phyloP scores from a whole-genome alignment of 805 yeast species.

The Jamesozyma spencerorum region DNA sequence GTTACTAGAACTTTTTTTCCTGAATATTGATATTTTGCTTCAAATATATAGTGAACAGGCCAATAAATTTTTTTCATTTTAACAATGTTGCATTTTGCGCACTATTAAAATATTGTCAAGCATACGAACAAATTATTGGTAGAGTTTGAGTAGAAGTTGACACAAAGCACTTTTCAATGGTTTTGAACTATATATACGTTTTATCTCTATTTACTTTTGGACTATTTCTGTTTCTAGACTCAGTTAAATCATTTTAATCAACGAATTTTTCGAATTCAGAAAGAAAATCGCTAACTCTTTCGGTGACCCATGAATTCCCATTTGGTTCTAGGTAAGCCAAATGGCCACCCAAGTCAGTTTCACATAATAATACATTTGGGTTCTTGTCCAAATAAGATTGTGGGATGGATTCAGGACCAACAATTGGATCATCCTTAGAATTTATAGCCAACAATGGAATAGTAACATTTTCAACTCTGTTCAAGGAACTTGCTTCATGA shows the following conservation, averaged over 20 bases:
- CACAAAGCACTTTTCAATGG: too few species aligned
- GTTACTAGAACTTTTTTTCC: too few species aligned
- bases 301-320: constrained; percentile 41
- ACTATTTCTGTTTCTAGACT: too few species aligned
- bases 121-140: too few species aligned
- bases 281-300: constrained; percentile 34
- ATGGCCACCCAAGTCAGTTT: constrained; percentile 68
- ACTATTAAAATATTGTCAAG: too few species aligned
- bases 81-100: too few species aligned
- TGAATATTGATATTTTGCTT: too few species aligned
- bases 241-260: constrained; percentile 2
- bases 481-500: constrained; percentile 53
- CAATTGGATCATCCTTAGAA: constrained; percentile 52
- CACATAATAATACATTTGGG: constrained; percentile 48
- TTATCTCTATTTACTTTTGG: too few species aligned
- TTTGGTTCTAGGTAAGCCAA: constrained; percentile 41
- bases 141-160: too few species aligned
- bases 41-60: not conserved
- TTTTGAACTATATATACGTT: not conserved
- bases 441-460: constrained; percentile 54
- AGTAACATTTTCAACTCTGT: constrained; percentile 45
- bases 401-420: constrained; percentile 46
- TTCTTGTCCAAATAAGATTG: constrained; percentile 39
- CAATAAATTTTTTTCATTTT: too few species aligned
- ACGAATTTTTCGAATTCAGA: constrained; percentile 29